A percentile compares a stretch with the other conserved stretches of the same genome.
phyloP scores from a whole-genome alignment of 164 flowering plant species.

The Platanus orientalis region DNA sequence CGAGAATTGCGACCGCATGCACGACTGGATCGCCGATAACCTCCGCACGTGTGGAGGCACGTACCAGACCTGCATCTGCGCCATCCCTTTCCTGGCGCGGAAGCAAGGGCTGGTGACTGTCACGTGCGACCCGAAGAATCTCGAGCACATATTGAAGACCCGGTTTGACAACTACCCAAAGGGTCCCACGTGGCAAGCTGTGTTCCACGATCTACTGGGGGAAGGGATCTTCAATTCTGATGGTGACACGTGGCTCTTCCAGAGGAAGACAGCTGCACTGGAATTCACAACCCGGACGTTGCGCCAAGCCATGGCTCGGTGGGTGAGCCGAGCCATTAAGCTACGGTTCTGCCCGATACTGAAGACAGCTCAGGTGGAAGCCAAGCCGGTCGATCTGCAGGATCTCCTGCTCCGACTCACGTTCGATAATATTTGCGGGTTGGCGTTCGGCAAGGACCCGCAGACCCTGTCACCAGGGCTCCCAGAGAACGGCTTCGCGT shows the following conservation, averaged over 20 bases:
- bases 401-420: slow-evolving; percentile 62
- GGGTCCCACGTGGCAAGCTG: slow-evolving; percentile 68
- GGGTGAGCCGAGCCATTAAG: slow-evolving; percentile 61
- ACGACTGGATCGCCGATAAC: slow-evolving; percentile 73
- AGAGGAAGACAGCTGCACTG: slow-evolving; percentile 55
- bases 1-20: slow-evolving; percentile 43
- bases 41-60: slow-evolving; percentile 58
- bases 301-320: slow-evolving; percentile 66
- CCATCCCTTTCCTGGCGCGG: slow-evolving; percentile 48
- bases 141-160: slow-evolving; percentile 58
- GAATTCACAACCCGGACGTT: slow-evolving; percentile 66
- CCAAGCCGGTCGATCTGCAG: slow-evolving; percentile 48
- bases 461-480: slow-evolving; percentile 46
- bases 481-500: slow-evolving; percentile 55
- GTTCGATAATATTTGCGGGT: slow-evolving; percentile 68
- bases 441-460: slow-evolving; percentile 66
- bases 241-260: slow-evolving; percentile 72
- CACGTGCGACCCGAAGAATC: slow-evolving; percentile 64
- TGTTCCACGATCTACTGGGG: slow-evolving; percentile 62
- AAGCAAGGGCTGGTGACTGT: slow-evolving; percentile 65
- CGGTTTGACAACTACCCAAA: slow-evolving; percentile 64
- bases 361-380: slow-evolving; percentile 33
- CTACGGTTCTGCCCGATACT: slow-evolving; percentile 49
- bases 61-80: slow-evolving; percentile 61
- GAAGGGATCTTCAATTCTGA: slow-evolving; percentile 69